Conservation (phyloP, 164 flowering plant species). For the Brasenia schreberi region DNA sequence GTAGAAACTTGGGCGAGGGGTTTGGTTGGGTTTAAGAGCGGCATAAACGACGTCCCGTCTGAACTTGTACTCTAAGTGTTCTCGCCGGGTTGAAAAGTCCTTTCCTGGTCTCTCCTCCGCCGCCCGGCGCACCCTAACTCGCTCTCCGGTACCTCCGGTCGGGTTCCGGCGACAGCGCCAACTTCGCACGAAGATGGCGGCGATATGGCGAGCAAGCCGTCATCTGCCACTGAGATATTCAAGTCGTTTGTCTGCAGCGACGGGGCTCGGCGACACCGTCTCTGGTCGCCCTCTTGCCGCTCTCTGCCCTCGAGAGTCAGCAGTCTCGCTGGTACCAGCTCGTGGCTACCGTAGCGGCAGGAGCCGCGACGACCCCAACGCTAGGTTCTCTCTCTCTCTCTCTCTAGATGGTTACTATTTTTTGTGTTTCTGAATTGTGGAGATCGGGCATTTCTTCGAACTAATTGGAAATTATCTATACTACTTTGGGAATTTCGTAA, state of each 20-base stretch:
- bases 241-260: neutral
- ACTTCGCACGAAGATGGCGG: neutral
- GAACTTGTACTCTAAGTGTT: too few relatives aligned
- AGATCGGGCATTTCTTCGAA: neutral
- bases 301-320: neutral
- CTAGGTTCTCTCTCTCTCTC: constrained; percentile 5
- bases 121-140: too few relatives aligned
- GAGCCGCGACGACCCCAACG: constrained; percentile 7
- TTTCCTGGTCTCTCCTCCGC: too few relatives aligned
- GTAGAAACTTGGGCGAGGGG: too few relatives aligned
- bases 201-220: neutral
- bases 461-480: too few relatives aligned
- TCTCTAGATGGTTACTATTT: neutral
- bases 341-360: constrained; percentile 15
- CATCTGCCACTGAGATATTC: neutral
- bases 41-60: too few relatives aligned
- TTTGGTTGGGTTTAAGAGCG: too few relatives aligned
- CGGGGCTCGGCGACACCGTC: neutral
- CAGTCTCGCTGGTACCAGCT: constrained; percentile 1
- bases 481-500: too few relatives aligned
- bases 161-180: too few relatives aligned
- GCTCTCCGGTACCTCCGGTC: too few relatives aligned
- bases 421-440: neutral
- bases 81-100: too few relatives aligned
- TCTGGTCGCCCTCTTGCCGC: neutral